Percentiles rank a stretch among this genome's conserved stretches.
Evolutionary conservation across 495 filamentous ascomycete species (phyloP).

Genomic region (Aspergillus nanangensis): DNA sequence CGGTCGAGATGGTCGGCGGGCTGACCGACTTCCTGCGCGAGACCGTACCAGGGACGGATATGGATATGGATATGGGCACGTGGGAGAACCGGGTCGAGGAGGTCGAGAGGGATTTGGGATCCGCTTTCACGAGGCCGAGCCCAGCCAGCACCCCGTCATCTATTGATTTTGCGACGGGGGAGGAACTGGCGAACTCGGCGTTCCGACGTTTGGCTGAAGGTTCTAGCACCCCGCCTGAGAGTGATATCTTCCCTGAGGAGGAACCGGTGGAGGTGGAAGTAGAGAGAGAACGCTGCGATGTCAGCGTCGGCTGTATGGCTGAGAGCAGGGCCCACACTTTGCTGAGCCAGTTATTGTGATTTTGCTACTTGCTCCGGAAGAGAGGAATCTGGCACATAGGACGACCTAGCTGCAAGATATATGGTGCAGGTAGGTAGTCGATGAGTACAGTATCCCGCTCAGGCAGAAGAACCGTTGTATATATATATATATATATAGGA

Average conservation of each 20-base stretch:
- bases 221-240: neutral
- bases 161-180: neutral
- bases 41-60: neutral
- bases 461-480: too few species aligned
- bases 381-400: too few species aligned
- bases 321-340: neutral
- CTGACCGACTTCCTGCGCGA: neutral
- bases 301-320: neutral
- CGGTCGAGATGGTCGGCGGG: slow-evolving; percentile 12
- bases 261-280: neutral
- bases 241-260: too few species aligned
- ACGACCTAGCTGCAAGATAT: too few species aligned
- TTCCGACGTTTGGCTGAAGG: too few species aligned
- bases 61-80: too few species aligned
- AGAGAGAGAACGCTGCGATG: neutral
- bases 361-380: too few species aligned
- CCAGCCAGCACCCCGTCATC: neutral
- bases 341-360: neutral
- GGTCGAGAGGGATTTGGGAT: neutral
- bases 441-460: too few species aligned
- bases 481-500: too few species aligned
- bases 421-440: too few species aligned
- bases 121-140: neutral
- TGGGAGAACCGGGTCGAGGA: neutral
- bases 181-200: neutral